These are phyloP conservation scores for Zizania latifolia DNA, from an alignment of 176 grass and related monocot genomes.

Conservation along the genomic window DNA sequence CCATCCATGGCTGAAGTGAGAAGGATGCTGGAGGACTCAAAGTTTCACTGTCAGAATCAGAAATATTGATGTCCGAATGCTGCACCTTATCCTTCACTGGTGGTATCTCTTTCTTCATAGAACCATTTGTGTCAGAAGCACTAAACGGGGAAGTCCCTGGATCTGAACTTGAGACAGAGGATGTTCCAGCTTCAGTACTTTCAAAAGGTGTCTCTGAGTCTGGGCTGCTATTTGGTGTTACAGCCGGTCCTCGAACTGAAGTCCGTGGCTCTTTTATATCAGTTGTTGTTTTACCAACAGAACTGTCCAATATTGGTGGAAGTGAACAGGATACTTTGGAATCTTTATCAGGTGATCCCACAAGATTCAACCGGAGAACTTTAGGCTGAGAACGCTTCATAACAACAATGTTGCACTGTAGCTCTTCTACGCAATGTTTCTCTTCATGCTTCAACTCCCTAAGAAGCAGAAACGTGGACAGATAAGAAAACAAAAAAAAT, in stretches of 20 bases:
- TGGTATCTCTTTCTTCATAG: conserved; percentile 57
- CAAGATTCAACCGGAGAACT: conserved; percentile 94
- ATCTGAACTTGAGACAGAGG: conserved; percentile 96
- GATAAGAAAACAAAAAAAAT: conserved; percentile 15
- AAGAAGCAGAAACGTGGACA: conserved; percentile 24
- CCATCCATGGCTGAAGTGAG: conserved; percentile 78
- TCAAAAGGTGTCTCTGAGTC: conserved; percentile 74
- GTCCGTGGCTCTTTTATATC: conserved; percentile 47
- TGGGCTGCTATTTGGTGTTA: conserved; percentile 90
- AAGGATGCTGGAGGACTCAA: conserved; percentile 58
- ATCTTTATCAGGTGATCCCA: conserved; percentile 79
- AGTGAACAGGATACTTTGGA: conserved; percentile 30
- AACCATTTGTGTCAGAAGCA: conserved; percentile 57
- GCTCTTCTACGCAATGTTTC: conserved; percentile 80
- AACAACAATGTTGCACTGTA: conserved; percentile 96
- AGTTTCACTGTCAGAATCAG: conserved; percentile 79
- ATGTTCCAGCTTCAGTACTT: conserved; percentile 83
- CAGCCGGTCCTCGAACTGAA: conserved; percentile 67
- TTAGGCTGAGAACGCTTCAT: conserved; percentile 97
- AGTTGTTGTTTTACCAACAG: conserved; percentile 33
- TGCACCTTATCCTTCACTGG: conserved; percentile 37
- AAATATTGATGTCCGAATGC: conserved; percentile 57
- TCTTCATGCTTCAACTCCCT: conserved; percentile 98
- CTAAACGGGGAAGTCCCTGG: conserved; percentile 81
- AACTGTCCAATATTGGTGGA: conserved; percentile 27